Percentiles rank a stretch among this genome's conserved stretches.
phyloP scores from a whole-genome alignment of 1,139 yeast genomes.

The Protomyces macrosporus region DNA sequence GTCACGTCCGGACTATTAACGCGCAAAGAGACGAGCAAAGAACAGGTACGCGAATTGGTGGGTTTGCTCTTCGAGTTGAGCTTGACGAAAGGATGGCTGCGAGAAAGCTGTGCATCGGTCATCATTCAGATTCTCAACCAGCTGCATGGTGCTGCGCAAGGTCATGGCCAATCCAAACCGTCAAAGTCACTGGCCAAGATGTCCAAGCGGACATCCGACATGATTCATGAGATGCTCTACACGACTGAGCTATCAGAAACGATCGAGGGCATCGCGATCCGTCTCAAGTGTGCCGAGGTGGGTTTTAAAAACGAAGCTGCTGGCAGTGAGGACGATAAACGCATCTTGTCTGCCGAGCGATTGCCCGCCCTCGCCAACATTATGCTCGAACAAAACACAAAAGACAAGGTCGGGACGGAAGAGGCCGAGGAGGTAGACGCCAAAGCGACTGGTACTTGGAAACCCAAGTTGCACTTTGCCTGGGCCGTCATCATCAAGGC shows the following conservation, averaged over 20 bases:
- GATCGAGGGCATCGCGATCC: constrained; percentile 68
- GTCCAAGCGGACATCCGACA: constrained; percentile 1
- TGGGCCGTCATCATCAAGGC: constrained; percentile 59
- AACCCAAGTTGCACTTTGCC: constrained; percentile 72
- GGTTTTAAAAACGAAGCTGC: background rate
- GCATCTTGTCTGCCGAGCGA: constrained; percentile 70
- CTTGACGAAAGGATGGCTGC: constrained; percentile 68
- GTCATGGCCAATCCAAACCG: constrained; percentile 42
- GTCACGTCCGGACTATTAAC: constrained; percentile 53
- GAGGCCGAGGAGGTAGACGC: constrained; percentile 31
- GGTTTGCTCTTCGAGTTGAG: constrained; percentile 56
- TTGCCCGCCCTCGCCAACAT: constrained; percentile 56
- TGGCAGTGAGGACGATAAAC: constrained; percentile 58
- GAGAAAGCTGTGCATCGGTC: constrained; percentile 74
- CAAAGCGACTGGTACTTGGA: constrained; percentile 65
- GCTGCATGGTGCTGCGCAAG: constrained; percentile 33
- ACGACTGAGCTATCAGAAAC: constrained; percentile 50
- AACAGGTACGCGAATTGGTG: constrained; percentile 42
- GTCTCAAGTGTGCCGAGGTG: constrained; percentile 35
- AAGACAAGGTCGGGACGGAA: background rate
- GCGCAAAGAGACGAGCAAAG: constrained; percentile 36
- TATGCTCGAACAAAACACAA: constrained; percentile 39
- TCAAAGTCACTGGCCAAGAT: background rate
- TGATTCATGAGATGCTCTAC: constrained; percentile 14
- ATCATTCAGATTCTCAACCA: constrained; percentile 51